These are phyloP conservation scores for Talaromyces sp. DNA, from an alignment of 2,329 filamentous ascomycete species.

Conservation along the genomic window DNA sequence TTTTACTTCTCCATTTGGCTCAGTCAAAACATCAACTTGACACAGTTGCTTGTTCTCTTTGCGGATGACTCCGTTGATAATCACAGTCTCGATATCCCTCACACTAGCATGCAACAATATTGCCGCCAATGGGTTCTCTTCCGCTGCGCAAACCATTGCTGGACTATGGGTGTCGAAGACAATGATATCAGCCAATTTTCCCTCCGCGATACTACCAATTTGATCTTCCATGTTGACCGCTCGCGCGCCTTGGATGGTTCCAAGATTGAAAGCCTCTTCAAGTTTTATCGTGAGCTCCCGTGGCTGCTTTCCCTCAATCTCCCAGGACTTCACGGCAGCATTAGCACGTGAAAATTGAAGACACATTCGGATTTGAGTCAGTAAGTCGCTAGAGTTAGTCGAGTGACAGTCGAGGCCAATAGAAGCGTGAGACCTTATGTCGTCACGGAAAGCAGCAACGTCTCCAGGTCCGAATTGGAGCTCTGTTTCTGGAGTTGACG, in stretches of 20 bases:
- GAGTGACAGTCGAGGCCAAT: conserved; percentile 7
- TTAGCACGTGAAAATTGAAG: not conserved
- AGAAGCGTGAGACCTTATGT: not conserved
- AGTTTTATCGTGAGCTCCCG: not conserved
- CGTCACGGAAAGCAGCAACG: not conserved
- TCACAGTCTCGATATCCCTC: conserved; percentile 22
- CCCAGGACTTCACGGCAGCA: not conserved
- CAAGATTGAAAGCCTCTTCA: conserved; percentile 14
- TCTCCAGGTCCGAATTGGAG: conserved; percentile 4
- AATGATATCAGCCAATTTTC: conserved; percentile 25
- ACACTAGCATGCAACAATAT: conserved; percentile 22
- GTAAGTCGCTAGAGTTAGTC: not conserved
- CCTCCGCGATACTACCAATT: conserved; percentile 21
- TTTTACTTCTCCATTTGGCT: not conserved
- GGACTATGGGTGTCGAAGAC: conserved; percentile 22
- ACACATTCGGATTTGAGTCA: not conserved
- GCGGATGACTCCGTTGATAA: conserved; percentile 19
- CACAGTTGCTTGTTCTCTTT: not conserved
- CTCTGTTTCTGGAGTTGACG: conserved; percentile 5
- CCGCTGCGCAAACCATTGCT: conserved; percentile 20
- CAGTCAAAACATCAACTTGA: not conserved
- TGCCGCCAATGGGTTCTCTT: conserved; percentile 23
- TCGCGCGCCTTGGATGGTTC: conserved; percentile 24
- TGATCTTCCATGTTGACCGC: conserved; percentile 22
- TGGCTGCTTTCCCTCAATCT: not conserved